Evolutionary conservation across 805 yeast genomes (phyloP), one percentile per base, ranked within the genome.

Genomic region (Nakazawaea holstii): DNA sequence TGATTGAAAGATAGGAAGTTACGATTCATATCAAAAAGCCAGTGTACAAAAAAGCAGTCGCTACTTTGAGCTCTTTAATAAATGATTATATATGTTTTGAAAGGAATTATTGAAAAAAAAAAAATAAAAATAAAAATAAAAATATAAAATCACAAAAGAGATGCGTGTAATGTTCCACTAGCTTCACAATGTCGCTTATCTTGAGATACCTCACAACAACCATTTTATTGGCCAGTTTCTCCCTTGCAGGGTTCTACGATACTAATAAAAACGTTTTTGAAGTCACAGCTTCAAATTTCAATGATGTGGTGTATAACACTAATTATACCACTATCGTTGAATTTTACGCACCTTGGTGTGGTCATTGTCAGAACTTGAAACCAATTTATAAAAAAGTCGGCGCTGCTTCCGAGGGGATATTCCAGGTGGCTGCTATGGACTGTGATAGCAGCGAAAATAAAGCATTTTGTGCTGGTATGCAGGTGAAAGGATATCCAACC

Each of bases 311-410:
- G 3, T 71, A 80, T 38, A 64, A 71, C 20, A 73, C 95, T 2
- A 89, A 89, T 60, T 85, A 88, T 57, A 85, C 95, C 1, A 66
- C 96, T 1, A 67, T 90, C 15, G 90, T 89, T 20, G 90, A 90
- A 68, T 91, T 91, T 65, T 91, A 85, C 64, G 97, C 98, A 4
- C 97, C 97, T 35, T 91, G 98, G 98, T 92, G 99, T 70, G 97
- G 97, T 5, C 89, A 92, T 65, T 92, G 99, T 66, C 76, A 82
- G 57, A 75, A 80, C 49, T 68, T 92, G 43, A 77, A 80, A 49
- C 82, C 85, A 3, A 79, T 79, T 1, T 84, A 73, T 63, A 68
- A 71, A 42, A 82, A 82, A 58, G 79, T 83, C 11, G 95, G 87
- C 6, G 77, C 76, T 44, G 62, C 67, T 28, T 68, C 87, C 6